These are phyloP conservation scores for Claviceps quebecensis DNA, from an alignment of 2,329 filamentous ascomycete genomes.

Conservation along the genomic window DNA sequence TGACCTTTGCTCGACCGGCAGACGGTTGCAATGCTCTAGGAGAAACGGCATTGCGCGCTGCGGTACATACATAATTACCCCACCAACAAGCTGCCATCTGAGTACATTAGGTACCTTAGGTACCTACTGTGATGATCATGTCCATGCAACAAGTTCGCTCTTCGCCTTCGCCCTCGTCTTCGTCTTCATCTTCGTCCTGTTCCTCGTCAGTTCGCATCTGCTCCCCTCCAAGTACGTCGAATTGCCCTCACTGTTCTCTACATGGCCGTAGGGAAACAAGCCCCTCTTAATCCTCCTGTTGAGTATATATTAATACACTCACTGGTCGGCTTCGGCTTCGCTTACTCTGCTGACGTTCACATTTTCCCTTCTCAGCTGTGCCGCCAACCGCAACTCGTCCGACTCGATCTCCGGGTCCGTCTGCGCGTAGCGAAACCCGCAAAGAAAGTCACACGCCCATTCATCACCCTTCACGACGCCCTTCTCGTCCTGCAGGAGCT, in stretches of 20 bases:
- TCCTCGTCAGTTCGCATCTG: conserved; percentile 43
- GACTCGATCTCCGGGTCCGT: conserved; percentile 42
- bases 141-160: conserved; percentile 50
- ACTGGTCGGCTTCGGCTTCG: neutral
- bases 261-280: neutral
- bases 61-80: conserved; percentile 4
- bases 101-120: conserved; percentile 14
- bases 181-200: neutral
- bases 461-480: conserved; percentile 40
- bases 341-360: conserved; percentile 16
- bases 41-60: conserved; percentile 21
- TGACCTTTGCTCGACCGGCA: conserved; percentile 8
- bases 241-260: neutral
- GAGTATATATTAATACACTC: neutral
- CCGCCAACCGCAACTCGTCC: conserved; percentile 18
- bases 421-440: conserved; percentile 37
- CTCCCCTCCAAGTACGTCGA: conserved; percentile 44
- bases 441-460: conserved; percentile 26
- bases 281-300: neutral
- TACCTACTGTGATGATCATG: conserved; percentile 36
- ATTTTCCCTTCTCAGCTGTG: conserved; percentile 15
- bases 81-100: conserved; percentile 16
- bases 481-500: conserved; percentile 32
- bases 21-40: conserved; percentile 10
- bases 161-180: neutral